Conservation (phyloP, 176 grass and related monocot species). For the Chloris gayana region DNA sequence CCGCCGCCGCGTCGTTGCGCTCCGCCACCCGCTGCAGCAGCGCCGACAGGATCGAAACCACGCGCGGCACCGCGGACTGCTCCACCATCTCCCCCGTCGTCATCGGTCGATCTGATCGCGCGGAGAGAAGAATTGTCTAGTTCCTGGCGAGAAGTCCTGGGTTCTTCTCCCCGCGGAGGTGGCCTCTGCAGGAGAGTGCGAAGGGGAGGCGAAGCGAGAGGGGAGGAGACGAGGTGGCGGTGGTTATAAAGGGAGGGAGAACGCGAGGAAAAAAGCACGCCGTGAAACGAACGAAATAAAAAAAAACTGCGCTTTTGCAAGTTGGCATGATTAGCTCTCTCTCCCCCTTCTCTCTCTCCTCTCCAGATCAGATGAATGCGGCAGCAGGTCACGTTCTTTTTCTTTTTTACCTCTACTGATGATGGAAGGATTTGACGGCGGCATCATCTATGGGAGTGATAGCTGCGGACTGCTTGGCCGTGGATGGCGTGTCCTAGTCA, state of each 20-base stretch:
- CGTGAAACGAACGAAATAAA: conserved; percentile 2
- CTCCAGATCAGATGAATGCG: not conserved
- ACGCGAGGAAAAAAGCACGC: conserved; percentile 5
- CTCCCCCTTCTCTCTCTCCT: not conserved
- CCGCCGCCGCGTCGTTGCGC: conserved; percentile 55
- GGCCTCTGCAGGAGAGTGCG: not conserved
- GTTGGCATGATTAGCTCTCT: conserved; percentile 26
- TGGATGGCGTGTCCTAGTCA: not conserved
- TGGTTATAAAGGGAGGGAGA: conserved; percentile 67
- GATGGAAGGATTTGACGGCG: conserved; percentile 25
- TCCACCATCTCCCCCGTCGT: conserved; percentile 32
- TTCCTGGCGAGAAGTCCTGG: too few species aligned
- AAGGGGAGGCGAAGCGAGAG: not conserved
- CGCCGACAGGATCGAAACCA: conserved; percentile 82
- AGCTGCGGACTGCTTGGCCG: not conserved
- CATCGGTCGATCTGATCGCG: not conserved
- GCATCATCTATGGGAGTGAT: not conserved
- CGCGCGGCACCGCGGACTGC: conserved; percentile 60
- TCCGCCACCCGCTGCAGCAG: conserved; percentile 73
- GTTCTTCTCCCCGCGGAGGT: not conserved
- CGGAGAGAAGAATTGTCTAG: too few species aligned
- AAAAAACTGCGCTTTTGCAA: conserved; percentile 20
- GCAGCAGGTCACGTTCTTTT: not conserved
- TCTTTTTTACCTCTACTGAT: conserved; percentile 1
- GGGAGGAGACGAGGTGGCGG: conserved; percentile 30